phyloP scores from a whole-genome alignment of 441 rosid genomes.

The Syzygium malaccense region DNA sequence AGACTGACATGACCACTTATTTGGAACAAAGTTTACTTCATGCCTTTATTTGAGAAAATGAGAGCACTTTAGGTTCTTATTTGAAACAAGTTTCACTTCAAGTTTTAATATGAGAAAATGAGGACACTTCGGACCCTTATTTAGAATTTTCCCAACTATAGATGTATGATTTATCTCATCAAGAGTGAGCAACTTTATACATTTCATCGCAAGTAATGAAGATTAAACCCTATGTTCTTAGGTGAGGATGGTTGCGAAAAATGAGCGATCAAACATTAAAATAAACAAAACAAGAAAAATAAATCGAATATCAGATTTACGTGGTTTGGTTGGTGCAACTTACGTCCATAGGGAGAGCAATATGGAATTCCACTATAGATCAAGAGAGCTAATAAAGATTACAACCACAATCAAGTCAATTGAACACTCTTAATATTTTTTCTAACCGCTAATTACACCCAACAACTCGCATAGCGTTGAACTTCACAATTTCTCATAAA shows the following conservation, averaged over 20 bases:
- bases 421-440: rapidly evolving
- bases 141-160: too few species aligned
- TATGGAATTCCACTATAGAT: rapidly evolving
- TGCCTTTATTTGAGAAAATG: too few species aligned
- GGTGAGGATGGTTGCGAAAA: too few species aligned
- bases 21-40: too few species aligned
- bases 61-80: too few species aligned
- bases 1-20: too few species aligned
- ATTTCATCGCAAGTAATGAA: neutral
- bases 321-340: neutral
- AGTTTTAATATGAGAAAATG: too few species aligned
- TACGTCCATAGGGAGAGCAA: rapidly evolving
- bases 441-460: rapidly evolving
- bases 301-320: neutral
- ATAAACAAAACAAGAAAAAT: neutral
- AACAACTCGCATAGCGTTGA: neutral
- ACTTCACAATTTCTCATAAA: too few species aligned
- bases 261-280: too few species aligned
- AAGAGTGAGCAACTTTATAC: neutral
- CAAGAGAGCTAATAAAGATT: rapidly evolving
- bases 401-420: rapidly evolving
- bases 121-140: too few species aligned
- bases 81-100: too few species aligned
- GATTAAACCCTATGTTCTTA: neutral
- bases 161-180: neutral